Conservation (phyloP, 169 alveolate species). For the Plasmodium vinckei region DNA sequence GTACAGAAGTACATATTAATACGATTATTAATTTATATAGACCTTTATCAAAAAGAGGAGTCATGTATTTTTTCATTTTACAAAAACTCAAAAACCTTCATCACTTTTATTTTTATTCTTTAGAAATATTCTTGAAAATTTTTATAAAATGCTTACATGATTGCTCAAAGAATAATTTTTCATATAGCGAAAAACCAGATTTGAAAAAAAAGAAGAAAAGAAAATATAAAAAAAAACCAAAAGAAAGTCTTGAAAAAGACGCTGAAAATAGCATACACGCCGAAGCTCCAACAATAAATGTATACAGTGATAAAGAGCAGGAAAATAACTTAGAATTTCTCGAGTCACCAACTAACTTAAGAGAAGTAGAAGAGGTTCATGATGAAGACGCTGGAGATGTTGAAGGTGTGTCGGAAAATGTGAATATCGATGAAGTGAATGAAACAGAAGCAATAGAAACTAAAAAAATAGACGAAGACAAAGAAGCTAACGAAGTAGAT, state of each 20-base stretch:
- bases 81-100: conserved; percentile 86
- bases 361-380: conserved; percentile 35
- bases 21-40: conserved; percentile 95
- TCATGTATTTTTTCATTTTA: conserved; percentile 93
- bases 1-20: conserved; percentile 94
- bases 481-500: background rate
- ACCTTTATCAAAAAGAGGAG: conserved; percentile 95
- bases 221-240: background rate
- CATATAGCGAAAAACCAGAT: conserved; percentile 63
- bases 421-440: background rate
- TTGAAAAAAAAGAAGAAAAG: conserved; percentile 65
- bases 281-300: background rate
- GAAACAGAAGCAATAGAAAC: background rate
- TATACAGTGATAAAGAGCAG: conserved; percentile 33
- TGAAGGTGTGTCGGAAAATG: background rate
- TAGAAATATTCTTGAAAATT: conserved; percentile 94
- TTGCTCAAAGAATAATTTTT: conserved; percentile 84
- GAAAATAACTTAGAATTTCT: conserved; percentile 49
- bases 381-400: conserved; percentile 13
- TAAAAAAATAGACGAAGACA: background rate
- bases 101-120: conserved; percentile 87
- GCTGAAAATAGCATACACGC: background rate
- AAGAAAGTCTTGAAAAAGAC: conserved; percentile 9
- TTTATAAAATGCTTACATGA: conserved; percentile 95
- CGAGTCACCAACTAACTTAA: conserved; percentile 69